These are phyloP conservation scores for Myxozyma kluyveri DNA, from an alignment of 805 yeast species.

Conservation along the genomic window DNA sequence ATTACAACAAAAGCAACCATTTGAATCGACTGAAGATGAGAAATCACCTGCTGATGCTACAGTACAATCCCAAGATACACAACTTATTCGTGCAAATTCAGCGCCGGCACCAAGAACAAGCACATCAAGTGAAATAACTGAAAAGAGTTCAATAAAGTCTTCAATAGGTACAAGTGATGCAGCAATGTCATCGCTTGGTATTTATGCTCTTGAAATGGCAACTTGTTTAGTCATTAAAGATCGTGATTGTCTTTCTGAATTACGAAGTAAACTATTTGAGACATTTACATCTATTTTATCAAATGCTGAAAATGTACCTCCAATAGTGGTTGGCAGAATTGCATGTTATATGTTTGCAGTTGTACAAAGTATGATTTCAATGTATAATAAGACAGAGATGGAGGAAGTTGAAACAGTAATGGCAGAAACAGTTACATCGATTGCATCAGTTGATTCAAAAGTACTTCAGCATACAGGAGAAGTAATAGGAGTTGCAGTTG, in stretches of 20 bases:
- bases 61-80: not conserved
- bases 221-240: constrained; percentile 27
- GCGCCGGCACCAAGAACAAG: not conserved
- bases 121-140: not conserved
- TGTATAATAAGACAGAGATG: not conserved
- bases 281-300: constrained; percentile 14
- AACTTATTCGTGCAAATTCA: too few relatives aligned
- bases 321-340: constrained; percentile 23
- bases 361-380: constrained; percentile 11
- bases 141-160: not conserved
- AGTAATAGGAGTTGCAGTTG: not conserved
- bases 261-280: constrained; percentile 11
- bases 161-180: not conserved
- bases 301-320: constrained; percentile 21
- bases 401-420: constrained; percentile 1
- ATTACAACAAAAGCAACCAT: not conserved
- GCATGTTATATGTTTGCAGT: constrained; percentile 25
- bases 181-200: constrained; percentile 19
- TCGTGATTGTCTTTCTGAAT: constrained; percentile 5
- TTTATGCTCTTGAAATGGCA: constrained; percentile 29
- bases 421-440: constrained; percentile 13
- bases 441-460: constrained; percentile 10
- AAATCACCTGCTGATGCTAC: not conserved
- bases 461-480: constrained; percentile 1
- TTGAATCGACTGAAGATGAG: not conserved